phyloP scores from a whole-genome alignment of 805 yeast species.

The Kockiozyma suomiensis region DNA sequence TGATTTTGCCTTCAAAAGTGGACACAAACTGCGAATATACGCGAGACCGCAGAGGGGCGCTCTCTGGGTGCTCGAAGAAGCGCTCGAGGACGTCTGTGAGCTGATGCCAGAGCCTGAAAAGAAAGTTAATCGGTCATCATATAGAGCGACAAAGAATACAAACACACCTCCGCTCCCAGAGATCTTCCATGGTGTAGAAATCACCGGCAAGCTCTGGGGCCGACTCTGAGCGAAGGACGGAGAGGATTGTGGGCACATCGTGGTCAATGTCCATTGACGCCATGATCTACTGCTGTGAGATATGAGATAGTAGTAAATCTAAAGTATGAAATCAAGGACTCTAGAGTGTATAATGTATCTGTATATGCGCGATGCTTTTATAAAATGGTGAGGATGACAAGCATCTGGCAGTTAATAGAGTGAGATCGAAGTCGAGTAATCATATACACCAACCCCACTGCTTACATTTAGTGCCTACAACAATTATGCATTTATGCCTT shows the following conservation, averaged over 20 bases:
- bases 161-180: constrained; percentile 69
- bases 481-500: neutral
- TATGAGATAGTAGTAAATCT: no score
- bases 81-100: constrained; percentile 67
- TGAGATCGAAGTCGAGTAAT: neutral
- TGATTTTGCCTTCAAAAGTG: constrained; percentile 68
- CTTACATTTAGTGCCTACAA: neutral
- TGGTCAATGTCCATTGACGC: constrained; percentile 35
- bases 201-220: constrained; percentile 64
- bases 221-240: constrained; percentile 64
- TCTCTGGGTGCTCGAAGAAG: constrained; percentile 59
- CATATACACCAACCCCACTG: neutral
- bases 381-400: no score
- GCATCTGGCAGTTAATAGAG: no score
- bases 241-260: constrained; percentile 55
- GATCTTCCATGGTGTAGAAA: constrained; percentile 75
- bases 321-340: no score
- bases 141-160: neutral
- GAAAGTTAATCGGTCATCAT: neutral
- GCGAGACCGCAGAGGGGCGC: constrained; percentile 60
- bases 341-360: neutral
- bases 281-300: constrained; percentile 12
- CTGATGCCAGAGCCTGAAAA: constrained; percentile 78
- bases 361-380: neutral
- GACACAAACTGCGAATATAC: constrained; percentile 72